Evolutionary conservation across 176 grass and related monocot species (phyloP).

Genomic region (Carex kokanica): DNA sequence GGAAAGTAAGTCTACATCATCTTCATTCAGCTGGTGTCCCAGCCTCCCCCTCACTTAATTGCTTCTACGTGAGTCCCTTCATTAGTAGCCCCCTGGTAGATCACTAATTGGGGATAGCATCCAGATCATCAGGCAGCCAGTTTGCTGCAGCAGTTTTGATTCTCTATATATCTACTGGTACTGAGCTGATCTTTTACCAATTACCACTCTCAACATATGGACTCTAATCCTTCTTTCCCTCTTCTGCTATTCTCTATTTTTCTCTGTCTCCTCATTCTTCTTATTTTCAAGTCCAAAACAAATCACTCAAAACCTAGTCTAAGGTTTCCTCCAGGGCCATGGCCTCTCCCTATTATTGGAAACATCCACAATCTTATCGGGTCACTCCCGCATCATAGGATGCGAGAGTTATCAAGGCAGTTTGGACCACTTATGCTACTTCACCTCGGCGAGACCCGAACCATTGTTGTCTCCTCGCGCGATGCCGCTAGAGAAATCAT

Average conservation of each 20-base stretch:
- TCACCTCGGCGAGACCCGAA: constrained; percentile 23
- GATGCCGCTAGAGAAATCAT: constrained; percentile 25
- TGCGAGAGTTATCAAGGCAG: constrained; percentile 25
- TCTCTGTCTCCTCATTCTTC: constrained; percentile 3
- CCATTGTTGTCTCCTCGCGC: constrained; percentile 26
- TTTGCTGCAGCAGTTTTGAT: too few species aligned
- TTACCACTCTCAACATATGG: background rate
- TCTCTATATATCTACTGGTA: background rate
- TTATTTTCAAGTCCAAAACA: background rate
- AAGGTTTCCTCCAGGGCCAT: constrained; percentile 31
- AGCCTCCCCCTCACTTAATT: too few species aligned
- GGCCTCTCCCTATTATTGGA: constrained; percentile 35
- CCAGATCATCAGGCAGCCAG: too few species aligned
- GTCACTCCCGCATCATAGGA: constrained; percentile 14
- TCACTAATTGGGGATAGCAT: too few species aligned
- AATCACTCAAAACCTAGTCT: background rate
- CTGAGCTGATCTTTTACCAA: background rate
- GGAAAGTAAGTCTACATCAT: too few species aligned
- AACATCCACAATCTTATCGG: constrained; percentile 32
- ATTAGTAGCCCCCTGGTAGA: too few species aligned
- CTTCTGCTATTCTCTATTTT: constrained; percentile 7
- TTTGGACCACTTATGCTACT: constrained; percentile 30
- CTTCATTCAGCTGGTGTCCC: too few species aligned
- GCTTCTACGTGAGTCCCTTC: too few species aligned
- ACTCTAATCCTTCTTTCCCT: background rate